phyloP scores from a whole-genome alignment of 371 early-diverging fungal genomes.

The Mucor racemosus region DNA sequence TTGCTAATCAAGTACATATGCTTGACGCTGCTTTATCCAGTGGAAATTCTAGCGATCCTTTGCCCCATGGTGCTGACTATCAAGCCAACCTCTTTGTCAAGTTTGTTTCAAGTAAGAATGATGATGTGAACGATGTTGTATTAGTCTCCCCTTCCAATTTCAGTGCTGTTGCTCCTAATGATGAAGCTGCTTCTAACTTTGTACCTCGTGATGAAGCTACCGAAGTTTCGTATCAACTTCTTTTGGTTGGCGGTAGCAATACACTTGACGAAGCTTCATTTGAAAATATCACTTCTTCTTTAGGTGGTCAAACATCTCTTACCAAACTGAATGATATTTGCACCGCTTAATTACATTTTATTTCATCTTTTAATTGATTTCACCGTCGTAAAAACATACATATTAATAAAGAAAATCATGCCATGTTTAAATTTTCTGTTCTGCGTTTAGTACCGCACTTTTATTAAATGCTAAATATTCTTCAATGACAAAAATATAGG shows the following conservation, averaged over 20 bases:
- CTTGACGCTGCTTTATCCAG: neutral
- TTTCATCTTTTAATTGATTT: neutral
- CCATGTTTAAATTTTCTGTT: neutral
- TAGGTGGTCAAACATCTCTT: neutral
- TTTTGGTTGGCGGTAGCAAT: neutral
- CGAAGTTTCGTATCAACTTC: neutral
- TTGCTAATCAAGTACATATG: slow-evolving; percentile 3
- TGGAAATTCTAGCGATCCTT: slow-evolving; percentile 10
- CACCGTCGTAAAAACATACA: neutral
- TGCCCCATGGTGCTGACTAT: slow-evolving; percentile 16
- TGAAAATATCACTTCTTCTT: neutral
- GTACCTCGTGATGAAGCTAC: neutral
- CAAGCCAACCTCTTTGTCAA: slow-evolving; percentile 9
- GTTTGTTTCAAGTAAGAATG: neutral
- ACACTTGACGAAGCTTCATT: neutral
- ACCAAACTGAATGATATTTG: slow-evolving; percentile 8
- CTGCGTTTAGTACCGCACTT: no score
- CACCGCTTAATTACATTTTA: neutral
- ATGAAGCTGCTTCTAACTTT: neutral
- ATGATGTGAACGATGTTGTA: slow-evolving; percentile 2
- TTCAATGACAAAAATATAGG: neutral
- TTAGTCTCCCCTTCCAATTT: slow-evolving; percentile 10
- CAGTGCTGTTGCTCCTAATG: neutral
- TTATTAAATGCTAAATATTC: no score
- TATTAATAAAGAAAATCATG: neutral